A percentile compares a stretch with the other conserved stretches of the same genome.
Evolutionary conservation across 2,329 filamentous ascomycete species (phyloP).

Genomic region (Elsinoe fawcettii): DNA sequence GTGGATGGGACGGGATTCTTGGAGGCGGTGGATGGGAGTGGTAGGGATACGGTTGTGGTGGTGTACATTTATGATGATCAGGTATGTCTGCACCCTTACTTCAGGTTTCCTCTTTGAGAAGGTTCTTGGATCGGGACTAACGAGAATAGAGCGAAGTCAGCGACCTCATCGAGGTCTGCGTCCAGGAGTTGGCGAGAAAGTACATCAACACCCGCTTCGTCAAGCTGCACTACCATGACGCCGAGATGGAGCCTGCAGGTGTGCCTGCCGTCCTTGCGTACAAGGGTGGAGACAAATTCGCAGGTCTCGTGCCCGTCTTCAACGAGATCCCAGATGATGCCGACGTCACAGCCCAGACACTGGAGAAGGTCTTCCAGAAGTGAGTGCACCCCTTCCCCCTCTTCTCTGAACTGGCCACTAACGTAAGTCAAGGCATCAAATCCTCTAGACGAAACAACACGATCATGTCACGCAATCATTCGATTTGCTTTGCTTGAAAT

Average conservation of each 20-base stretch:
- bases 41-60: conserved; percentile 72
- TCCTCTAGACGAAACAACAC: conserved; percentile 11
- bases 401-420: neutral
- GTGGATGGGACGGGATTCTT: conserved; percentile 89
- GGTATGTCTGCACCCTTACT: conserved; percentile 46
- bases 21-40: conserved; percentile 90
- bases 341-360: conserved; percentile 43
- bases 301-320: conserved; percentile 78
- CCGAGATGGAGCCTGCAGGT: conserved; percentile 84
- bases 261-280: conserved; percentile 88
- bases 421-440: conserved; percentile 15
- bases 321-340: conserved; percentile 67
- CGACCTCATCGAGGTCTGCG: conserved; percentile 66
- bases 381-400: conserved; percentile 29
- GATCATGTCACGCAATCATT: neutral
- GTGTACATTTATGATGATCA: conserved; percentile 88
- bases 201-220: conserved; percentile 74
- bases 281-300: conserved; percentile 80
- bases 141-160: conserved; percentile 62
- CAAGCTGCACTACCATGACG: conserved; percentile 83
- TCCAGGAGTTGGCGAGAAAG: conserved; percentile 64
- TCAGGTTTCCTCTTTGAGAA: no score
- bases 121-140: conserved; percentile 19
- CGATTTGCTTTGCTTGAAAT: neutral
- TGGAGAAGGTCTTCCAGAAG: conserved; percentile 52